phyloP scores from a whole-genome alignment of 2,329 filamentous ascomycete species.

The Aschersonia sp. region DNA sequence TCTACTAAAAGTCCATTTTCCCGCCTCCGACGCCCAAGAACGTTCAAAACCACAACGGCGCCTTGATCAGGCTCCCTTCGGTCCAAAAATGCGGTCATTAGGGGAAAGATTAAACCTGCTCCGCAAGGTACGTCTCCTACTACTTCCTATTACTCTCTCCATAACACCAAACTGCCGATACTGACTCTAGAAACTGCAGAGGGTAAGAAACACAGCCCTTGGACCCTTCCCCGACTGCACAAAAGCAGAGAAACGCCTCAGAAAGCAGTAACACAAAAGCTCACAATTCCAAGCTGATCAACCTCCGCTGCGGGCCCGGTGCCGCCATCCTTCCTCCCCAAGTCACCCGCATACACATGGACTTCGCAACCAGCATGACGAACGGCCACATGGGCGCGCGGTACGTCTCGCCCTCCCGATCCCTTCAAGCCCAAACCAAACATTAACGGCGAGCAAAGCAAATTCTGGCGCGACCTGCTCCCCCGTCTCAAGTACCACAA shows the following conservation, averaged over 20 bases:
- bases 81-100: constrained; percentile 26
- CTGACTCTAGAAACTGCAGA: not conserved
- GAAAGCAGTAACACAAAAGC: not conserved
- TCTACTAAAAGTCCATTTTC: too few relatives aligned
- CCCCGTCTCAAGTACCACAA: constrained; percentile 92
- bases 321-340: constrained; percentile 67
- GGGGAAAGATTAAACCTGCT: constrained; percentile 61
- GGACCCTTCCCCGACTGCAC: too few relatives aligned
- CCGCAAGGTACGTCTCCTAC: constrained; percentile 43
- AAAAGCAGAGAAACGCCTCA: constrained; percentile 14
- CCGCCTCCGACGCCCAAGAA: too few relatives aligned
- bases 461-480: constrained; percentile 77
- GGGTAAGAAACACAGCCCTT: not conserved
- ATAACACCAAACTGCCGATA: too few relatives aligned
- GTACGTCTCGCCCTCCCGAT: constrained; percentile 27
- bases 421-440: not conserved
- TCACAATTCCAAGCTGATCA: constrained; percentile 42
- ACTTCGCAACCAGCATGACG: constrained; percentile 48
- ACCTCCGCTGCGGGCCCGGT: constrained; percentile 67
- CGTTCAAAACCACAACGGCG: too few relatives aligned
- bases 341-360: constrained; percentile 60
- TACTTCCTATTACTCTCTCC: too few relatives aligned
- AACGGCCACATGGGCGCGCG: constrained; percentile 60
- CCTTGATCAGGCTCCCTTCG: too few relatives aligned
- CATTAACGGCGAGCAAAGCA: constrained; percentile 36